Evolutionary conservation across 139 green algal species (phyloP).

Genomic region (Chlamydomonas sphaeroides): DNA sequence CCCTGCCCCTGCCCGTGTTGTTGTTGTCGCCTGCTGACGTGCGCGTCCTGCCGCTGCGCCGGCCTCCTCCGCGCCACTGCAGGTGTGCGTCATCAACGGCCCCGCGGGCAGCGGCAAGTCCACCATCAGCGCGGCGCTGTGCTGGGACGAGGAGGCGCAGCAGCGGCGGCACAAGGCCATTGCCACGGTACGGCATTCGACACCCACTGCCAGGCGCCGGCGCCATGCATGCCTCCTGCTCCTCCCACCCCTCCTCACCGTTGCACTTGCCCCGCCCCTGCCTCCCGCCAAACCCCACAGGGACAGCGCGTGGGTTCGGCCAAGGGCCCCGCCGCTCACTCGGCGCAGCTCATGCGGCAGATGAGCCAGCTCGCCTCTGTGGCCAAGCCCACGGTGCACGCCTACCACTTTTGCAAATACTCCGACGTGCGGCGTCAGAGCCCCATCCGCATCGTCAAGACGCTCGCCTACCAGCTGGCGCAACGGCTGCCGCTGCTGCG

Average conservation of each 20-base stretch:
- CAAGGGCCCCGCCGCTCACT: too few relatives aligned
- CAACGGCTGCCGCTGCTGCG: conserved; percentile 34
- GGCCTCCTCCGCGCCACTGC: background rate
- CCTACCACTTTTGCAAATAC: conserved; percentile 46
- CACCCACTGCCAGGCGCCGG: background rate
- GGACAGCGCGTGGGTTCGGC: too few relatives aligned
- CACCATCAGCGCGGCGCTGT: conserved; percentile 30
- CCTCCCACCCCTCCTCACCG: too few relatives aligned
- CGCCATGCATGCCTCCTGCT: too few relatives aligned
- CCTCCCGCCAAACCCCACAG: too few relatives aligned
- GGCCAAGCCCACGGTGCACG: conserved; percentile 6
- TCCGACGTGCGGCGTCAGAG: conserved; percentile 24
- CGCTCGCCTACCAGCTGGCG: conserved; percentile 38
- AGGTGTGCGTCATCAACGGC: conserved; percentile 36
- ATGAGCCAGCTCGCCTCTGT: background rate
- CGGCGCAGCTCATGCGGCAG: background rate
- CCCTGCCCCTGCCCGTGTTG: too few relatives aligned
- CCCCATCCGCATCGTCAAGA: conserved; percentile 44
- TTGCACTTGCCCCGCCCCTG: too few relatives aligned
- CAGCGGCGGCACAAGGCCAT: conserved; percentile 15
- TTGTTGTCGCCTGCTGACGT: too few relatives aligned
- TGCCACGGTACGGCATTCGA: background rate
- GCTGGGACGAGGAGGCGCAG: conserved; percentile 33
- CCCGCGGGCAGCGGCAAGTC: conserved; percentile 29
- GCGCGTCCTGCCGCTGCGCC: too few relatives aligned